phyloP scores from a whole-genome alignment of 352 stramenopile genomes.

The Salisapilia sapeloensis region DNA sequence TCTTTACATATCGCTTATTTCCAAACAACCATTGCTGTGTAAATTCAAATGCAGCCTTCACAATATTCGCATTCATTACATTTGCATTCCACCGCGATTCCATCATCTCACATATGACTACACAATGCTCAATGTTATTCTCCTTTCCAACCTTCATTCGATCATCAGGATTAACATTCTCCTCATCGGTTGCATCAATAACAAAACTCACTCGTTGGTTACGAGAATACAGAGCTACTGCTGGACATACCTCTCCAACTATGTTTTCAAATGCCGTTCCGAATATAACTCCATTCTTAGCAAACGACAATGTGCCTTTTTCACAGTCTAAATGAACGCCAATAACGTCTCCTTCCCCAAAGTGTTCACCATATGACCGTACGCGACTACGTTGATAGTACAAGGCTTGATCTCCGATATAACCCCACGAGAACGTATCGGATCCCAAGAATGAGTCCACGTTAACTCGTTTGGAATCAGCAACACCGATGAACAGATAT shows the following conservation, averaged over 20 bases:
- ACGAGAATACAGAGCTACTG: slow-evolving; percentile 86
- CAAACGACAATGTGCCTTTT: slow-evolving; percentile 67
- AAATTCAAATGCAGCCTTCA: slow-evolving; percentile 23
- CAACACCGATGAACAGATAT: slow-evolving; percentile 96
- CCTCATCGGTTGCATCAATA: too few relatives aligned
- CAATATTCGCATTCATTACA: slow-evolving; percentile 9
- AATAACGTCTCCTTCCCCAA: slow-evolving; percentile 77
- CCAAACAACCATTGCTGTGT: slow-evolving; percentile 32
- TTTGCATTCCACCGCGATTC: slow-evolving; percentile 11
- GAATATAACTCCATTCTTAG: slow-evolving; percentile 76
- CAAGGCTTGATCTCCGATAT: slow-evolving; percentile 96
- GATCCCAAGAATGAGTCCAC: slow-evolving; percentile 94
- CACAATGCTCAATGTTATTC: slow-evolving; percentile 24
- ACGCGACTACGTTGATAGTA: slow-evolving; percentile 95
- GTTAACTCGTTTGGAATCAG: slow-evolving; percentile 80
- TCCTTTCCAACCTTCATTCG: neutral
- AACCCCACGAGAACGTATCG: slow-evolving; percentile 95
- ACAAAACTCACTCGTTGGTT: slow-evolving; percentile 66
- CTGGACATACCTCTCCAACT: slow-evolving; percentile 78
- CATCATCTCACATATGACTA: slow-evolving; percentile 49
- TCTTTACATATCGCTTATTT: slow-evolving; percentile 33
- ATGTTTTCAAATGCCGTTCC: slow-evolving; percentile 87
- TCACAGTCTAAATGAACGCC: slow-evolving; percentile 75
- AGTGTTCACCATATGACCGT: slow-evolving; percentile 75
- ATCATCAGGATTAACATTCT: too few relatives aligned